Percentiles rank a stretch among this genome's conserved stretches.
These are phyloP conservation scores for Aquilaria agallochum DNA, from an alignment of 441 rosid species.

Conservation along the genomic window DNA sequence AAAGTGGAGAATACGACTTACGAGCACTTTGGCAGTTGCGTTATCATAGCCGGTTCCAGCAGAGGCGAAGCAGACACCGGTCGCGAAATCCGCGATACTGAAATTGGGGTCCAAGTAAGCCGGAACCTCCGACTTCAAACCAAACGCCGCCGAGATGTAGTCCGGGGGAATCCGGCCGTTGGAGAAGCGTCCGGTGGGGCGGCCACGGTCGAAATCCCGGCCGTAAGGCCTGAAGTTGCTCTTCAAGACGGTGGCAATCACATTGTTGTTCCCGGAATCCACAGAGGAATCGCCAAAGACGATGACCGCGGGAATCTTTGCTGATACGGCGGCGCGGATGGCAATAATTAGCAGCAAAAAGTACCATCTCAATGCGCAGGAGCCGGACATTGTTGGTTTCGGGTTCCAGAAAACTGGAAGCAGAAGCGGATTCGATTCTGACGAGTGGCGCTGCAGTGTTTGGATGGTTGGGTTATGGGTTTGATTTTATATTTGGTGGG, in stretches of 20 bases:
- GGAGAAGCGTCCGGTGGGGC: slow-evolving; percentile 58
- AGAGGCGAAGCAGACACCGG: slow-evolving; percentile 75
- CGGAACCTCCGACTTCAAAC: slow-evolving; percentile 51
- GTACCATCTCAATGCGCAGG: no score
- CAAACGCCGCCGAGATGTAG: slow-evolving; percentile 61
- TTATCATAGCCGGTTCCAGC: slow-evolving; percentile 80
- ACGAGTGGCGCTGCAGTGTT: no score
- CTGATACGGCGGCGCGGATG: background rate
- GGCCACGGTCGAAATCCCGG: slow-evolving; percentile 57
- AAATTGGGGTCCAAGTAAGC: slow-evolving; percentile 70
- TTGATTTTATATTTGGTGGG: no score
- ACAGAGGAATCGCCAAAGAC: slow-evolving; percentile 76
- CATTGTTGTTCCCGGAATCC: slow-evolving; percentile 66
- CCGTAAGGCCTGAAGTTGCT: slow-evolving; percentile 74
- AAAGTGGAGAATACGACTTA: slow-evolving; percentile 20
- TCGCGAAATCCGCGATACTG: slow-evolving; percentile 51
- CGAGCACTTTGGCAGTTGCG: slow-evolving; percentile 52
- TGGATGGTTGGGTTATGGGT: no score
- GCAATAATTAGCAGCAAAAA: no score
- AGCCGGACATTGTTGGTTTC: no score
- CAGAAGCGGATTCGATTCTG: no score
- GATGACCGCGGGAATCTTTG: slow-evolving; percentile 51
- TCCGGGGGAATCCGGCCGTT: slow-evolving; percentile 69
- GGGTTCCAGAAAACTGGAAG: no score
- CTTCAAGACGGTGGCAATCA: slow-evolving; percentile 44